Evolutionary conservation across 169 alveolate species (phyloP).

Genomic region (Cryptosporidium xiaoi): DNA sequence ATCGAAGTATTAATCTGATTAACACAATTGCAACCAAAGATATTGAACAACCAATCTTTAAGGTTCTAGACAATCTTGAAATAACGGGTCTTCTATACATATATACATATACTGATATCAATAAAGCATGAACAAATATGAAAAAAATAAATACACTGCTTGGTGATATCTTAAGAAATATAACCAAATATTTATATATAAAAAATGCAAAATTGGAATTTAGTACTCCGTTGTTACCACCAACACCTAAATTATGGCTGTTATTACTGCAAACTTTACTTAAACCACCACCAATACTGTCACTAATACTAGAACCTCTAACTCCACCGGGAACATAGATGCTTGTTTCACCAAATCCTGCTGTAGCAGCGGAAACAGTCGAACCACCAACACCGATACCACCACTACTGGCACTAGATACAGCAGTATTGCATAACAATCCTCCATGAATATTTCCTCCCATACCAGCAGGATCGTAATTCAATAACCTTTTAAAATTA

Average conservation of each 20-base stretch:
- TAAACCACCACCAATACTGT: no score
- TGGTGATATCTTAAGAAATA: constrained; percentile 23
- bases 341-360: no score
- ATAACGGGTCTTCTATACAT: constrained; percentile 60
- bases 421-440: no score
- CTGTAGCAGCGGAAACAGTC: no score
- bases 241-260: neutral
- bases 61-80: constrained; percentile 27
- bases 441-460: no score
- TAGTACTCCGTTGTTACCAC: no score
- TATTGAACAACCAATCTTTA: constrained; percentile 46
- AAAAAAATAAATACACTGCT: constrained; percentile 30
- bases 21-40: constrained; percentile 15
- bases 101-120: constrained; percentile 51
- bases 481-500: constrained; percentile 15
- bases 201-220: no score
- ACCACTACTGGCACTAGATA: no score
- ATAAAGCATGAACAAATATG: constrained; percentile 30
- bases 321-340: no score
- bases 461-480: neutral
- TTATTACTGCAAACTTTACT: neutral
- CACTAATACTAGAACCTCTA: no score
- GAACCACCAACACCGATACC: no score
- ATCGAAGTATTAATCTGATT: constrained; percentile 9
- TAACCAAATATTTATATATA: neutral